Evolutionary conservation across 1,284 basidiomycete genomes (phyloP), one percentile per base, ranked within the genome.

Genomic region (Ceratobasidium sp.): DNA sequence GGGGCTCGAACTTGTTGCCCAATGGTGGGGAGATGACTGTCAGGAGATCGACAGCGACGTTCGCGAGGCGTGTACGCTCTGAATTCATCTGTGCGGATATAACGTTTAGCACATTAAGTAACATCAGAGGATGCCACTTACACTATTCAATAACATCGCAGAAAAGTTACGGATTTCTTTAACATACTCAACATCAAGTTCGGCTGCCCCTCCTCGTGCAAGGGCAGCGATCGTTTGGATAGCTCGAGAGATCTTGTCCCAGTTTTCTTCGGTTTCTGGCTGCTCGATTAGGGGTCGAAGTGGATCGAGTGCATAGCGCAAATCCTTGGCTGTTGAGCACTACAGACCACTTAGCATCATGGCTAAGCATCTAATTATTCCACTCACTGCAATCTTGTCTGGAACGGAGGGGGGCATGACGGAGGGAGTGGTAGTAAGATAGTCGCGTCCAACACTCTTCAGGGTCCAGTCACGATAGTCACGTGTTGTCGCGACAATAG

Each of bases 61-160:
- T 88, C n/a, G 91, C 93, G 8, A 95, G 84, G 23, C 91, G 86
- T 23, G 91, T 89, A 18, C 93, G 86, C 79, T 95, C 93, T 0
- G 93, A 94, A 74, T 84, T 85, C 81, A 83, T 79, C 80, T 80
- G 74, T 38, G 50, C 26, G 28, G 54, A 35, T 18, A 35, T n/a
- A n/a, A 23, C 28, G 5, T 30, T 50, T 57, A 43, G 46, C 35
- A 44, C 23, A 32, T 72, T n/a, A 63, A 52, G 30, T 30, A 14
- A 23, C 30, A n/a, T 32, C 44, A 28, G 32, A n/a, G 41, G 23
- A 26, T 50, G 13, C 8, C 21, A 77, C 80, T 73, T 67, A 93
- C 86, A 18, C 89, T 88, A 55, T 79, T 86, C 73, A 80, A 87
- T 52, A 95, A 81, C 2, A 88, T 84, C 18, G 87, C 84, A 61